Evolutionary conservation across 192 early-diverging fungal genomes (phyloP), one percentile per base, ranked within the genome.

Genomic region (Backusella liffmaniae): DNA sequence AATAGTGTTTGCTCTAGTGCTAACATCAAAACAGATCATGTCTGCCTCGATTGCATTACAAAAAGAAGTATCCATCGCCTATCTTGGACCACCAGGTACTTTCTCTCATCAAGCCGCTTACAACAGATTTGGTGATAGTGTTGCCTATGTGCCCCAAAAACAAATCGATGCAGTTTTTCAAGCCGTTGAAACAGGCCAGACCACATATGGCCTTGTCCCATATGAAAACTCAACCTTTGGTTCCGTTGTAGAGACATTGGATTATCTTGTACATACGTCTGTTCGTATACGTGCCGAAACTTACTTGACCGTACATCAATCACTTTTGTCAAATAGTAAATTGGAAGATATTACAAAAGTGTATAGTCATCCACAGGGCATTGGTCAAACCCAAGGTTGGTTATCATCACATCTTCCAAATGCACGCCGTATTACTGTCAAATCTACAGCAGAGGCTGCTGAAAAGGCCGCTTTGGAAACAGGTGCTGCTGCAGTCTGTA

Each of bases 161-260:
- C 85, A 87, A 41, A 94, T 96, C 39, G 84, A 88, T 21, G 95
- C 94, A 71, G 93, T 99, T 1, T 93, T 97, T 80, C 86, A 84
- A 26, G 91, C 92, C 0, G 92, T 94, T 1, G 92, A 91, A 76
- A 86, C 87, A 9, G 91, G 92, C 30, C 86, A 85, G 32, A 86
- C 90, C 3, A 94, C 92, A n/a, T 98, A 96, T 76, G 96, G 96
- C 6, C 82, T 99, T 69, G 92, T 99, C 5, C 97, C 97, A 2
- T 95, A 96, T 80, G 97, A 99, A 80, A 99, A 99, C 83, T 97
- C 96, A 9, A 94, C 91, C 21, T 90, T 87, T 84, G 97, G 97
- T 44, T 88, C 89, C 12, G 97, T 99, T 3, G 88, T 91, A 7
- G 84, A 92, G 66, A 96, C 97, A 0, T 83, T 99, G 21, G 96